These are phyloP conservation scores for Apophysomyces ossiformis DNA, from an alignment of 371 early-diverging fungal genomes.

Conservation along the genomic window DNA sequence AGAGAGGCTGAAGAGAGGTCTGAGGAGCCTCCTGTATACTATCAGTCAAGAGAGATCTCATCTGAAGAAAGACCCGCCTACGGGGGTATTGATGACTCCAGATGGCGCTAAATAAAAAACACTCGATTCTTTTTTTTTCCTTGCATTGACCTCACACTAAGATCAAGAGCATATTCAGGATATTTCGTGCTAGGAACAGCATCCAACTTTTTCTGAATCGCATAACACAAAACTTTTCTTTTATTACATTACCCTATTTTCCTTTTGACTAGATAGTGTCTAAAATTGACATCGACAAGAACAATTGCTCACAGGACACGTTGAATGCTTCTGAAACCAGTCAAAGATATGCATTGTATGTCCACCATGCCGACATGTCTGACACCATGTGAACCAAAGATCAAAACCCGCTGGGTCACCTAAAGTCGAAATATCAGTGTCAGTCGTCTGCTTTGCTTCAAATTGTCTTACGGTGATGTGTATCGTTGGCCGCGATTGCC, in stretches of 20 bases:
- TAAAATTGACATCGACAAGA: conserved; percentile 65
- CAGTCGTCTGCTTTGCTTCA: not conserved
- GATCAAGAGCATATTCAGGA: no score
- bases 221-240: no score
- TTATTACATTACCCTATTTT: not conserved
- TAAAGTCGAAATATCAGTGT: conserved; percentile 9
- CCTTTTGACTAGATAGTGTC: not conserved
- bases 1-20: not conserved
- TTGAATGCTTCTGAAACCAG: conserved; percentile 87
- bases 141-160: not conserved
- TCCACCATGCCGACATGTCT: conserved; percentile 95
- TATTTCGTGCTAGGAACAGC: not conserved
- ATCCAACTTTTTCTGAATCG: not conserved
- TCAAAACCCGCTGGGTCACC: conserved; percentile 74
- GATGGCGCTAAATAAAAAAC: conserved; percentile 6
- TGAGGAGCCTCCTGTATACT: conserved; percentile 1
- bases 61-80: not conserved
- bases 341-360: conserved; percentile 87
- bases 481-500: conserved; percentile 50
- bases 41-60: not conserved
- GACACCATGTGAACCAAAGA: conserved; percentile 98
- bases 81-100: not conserved
- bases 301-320: conserved; percentile 93
- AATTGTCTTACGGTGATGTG: conserved; percentile 32
- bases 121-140: not conserved